Conservation (phyloP, 345 rosid species). For the Mangifera indica region DNA sequence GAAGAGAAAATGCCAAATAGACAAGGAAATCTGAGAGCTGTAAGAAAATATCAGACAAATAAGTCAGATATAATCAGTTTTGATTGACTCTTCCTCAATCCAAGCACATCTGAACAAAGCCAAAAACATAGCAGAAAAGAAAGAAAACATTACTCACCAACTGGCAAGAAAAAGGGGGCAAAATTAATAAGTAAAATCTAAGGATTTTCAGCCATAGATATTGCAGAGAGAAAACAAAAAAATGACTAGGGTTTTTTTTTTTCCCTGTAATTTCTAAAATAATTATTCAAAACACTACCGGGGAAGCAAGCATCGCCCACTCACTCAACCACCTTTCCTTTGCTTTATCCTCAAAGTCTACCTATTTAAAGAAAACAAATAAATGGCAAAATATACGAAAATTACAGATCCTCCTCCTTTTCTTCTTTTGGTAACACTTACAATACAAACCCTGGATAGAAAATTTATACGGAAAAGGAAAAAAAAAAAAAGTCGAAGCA, state of each 20-base stretch:
- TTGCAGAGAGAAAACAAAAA: neutral
- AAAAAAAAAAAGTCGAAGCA: slow-evolving; percentile 10
- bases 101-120: neutral
- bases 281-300: slow-evolving; percentile 6
- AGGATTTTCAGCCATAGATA: neutral
- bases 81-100: neutral
- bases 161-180: neutral
- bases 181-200: slow-evolving; percentile 11
- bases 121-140: neutral
- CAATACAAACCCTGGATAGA: neutral
- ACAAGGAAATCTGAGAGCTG: neutral
- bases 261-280: neutral
- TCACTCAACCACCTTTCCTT: slow-evolving; percentile 27
- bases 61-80: neutral
- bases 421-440: slow-evolving; percentile 42
- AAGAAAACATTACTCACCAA: neutral
- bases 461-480: slow-evolving; percentile 15
- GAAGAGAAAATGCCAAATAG: too few species aligned
- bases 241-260: neutral
- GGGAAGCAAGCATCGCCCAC: neutral
- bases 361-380: slow-evolving; percentile 8
- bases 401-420: slow-evolving; percentile 37
- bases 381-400: neutral
- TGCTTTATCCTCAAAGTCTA: slow-evolving; percentile 14
- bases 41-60: neutral